A percentile compares a stretch with the other conserved stretches of the same genome.
Conservation (phyloP, 495 filamentous ascomycete genomes). For the Daldinia bambusicola region DNA sequence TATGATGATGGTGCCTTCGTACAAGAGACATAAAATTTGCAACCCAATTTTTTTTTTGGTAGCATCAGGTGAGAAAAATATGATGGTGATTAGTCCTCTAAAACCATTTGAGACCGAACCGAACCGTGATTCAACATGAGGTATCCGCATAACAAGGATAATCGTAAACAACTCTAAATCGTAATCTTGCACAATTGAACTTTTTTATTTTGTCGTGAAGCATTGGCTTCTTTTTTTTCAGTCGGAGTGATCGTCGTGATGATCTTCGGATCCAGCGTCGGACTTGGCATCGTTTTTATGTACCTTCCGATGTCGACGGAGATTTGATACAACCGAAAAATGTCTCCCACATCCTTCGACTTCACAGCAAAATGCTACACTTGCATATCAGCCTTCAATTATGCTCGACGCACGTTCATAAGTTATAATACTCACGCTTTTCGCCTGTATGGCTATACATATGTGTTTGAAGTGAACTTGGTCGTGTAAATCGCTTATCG, state of each 20-base stretch:
- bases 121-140: slow-evolving; percentile 42
- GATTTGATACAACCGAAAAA: slow-evolving; percentile 97
- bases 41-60: slow-evolving; percentile 42
- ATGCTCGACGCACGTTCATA: not conserved
- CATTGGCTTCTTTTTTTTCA: slow-evolving; percentile 42
- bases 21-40: slow-evolving; percentile 35
- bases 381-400: slow-evolving; percentile 51
- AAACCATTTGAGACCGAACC: slow-evolving; percentile 39
- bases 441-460: slow-evolving; percentile 99
- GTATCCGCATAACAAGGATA: slow-evolving; percentile 42
- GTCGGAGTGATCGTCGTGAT: slow-evolving; percentile 61
- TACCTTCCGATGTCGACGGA: slow-evolving; percentile 94
- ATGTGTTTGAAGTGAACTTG: slow-evolving; percentile 95
- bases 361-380: slow-evolving; percentile 87
- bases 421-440: slow-evolving; percentile 80
- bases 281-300: slow-evolving; percentile 82
- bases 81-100: slow-evolving; percentile 43
- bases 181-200: slow-evolving; percentile 40
- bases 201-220: slow-evolving; percentile 38
- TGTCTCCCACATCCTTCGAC: slow-evolving; percentile 95
- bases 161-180: slow-evolving; percentile 42
- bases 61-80: slow-evolving; percentile 39
- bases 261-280: slow-evolving; percentile 62
- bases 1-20: slow-evolving; percentile 35
- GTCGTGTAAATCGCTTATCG: slow-evolving; percentile 97